These are phyloP conservation scores for Starmerella geochares DNA, from an alignment of 805 yeast genomes.

Conservation along the genomic window DNA sequence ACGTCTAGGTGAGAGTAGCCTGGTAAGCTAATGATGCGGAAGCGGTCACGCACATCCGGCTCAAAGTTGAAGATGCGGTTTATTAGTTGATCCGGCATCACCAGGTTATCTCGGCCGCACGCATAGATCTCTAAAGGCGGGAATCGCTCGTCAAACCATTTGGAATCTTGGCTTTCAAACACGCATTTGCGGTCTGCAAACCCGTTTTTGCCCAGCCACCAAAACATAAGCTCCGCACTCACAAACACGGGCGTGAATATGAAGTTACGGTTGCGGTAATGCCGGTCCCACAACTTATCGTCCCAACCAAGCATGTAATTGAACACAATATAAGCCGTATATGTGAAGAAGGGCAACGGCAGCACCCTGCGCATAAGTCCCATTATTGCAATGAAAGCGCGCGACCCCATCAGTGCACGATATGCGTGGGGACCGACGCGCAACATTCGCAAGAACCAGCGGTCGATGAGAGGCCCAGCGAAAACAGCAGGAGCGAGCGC, in stretches of 20 bases:
- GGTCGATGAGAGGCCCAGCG: constrained; percentile 67
- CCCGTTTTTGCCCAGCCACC: constrained; percentile 70
- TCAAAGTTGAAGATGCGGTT: constrained; percentile 58
- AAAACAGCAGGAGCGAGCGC: constrained; percentile 87
- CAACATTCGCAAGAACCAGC: constrained; percentile 31
- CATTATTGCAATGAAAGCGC: constrained; percentile 71
- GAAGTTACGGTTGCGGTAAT: constrained; percentile 62
- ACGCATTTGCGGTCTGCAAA: constrained; percentile 43
- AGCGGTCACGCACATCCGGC: constrained; percentile 19
- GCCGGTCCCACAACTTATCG: constrained; percentile 62
- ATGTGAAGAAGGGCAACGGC: constrained; percentile 48
- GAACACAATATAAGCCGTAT: constrained; percentile 68
- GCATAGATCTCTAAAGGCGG: constrained; percentile 58
- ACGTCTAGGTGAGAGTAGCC: constrained; percentile 83
- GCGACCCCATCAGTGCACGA: constrained; percentile 54
- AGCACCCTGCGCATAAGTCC: constrained; percentile 44
- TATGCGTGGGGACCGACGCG: constrained; percentile 26
- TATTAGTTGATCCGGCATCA: constrained; percentile 59
- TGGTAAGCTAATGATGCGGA: constrained; percentile 37
- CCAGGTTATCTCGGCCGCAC: constrained; percentile 66
- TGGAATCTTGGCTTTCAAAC: constrained; percentile 43
- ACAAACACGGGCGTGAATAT: constrained; percentile 78
- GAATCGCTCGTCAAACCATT: constrained; percentile 35
- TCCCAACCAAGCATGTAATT: constrained; percentile 82
- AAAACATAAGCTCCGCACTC: constrained; percentile 69